Base-by-base conservation (phyloP, 768 basidiomycete species). In the Hygrophorus pudorinus region DNA sequence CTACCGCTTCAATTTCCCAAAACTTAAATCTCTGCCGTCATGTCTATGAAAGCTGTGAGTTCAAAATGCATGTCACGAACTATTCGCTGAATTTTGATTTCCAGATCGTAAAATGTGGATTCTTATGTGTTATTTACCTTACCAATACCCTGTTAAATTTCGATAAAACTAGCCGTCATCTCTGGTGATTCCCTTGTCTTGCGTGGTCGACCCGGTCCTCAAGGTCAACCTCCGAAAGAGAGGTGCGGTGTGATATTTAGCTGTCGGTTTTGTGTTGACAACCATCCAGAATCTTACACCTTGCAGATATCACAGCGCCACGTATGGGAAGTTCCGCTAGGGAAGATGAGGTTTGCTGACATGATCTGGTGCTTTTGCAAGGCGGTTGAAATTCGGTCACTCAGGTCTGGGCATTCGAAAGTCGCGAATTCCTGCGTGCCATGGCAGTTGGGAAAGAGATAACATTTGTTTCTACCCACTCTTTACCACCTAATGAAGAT, bases 181-280 rank as follows among this genome's bases (percentile, higher is more conserved):
- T 94, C 91, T 35, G 91, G 89, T 30, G 92, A 94, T 62, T 85
- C 90, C 33, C 76, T 93, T 46, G 73, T 94, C 46, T 67, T 96
- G 43, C 81, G 91, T 62, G 82, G 75, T 51, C 74, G 77, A 49
- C 78, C 75, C 32, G 82, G 79, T 29, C 75, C 81, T 1, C 85
- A 87, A 58, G 90, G 91, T 6, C 88, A 91, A 61, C 78, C 81
- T 44, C 81, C 89, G 1, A 94, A 93, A 67, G 91, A 96, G 65
- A 76, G 88, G 90, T 46, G 68, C 56, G 21, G 37, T 17, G 41
- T 48, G n/a, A 44, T 38, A 39, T 24, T 5, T 42, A 18, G 28
- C 35, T 41, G 29, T 20, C 35, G 16, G 47, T 40, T 14, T 21
- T 44, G 28, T 49, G 45, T 40, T 51, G 44, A 47, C 47, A 48